phyloP scores from a whole-genome alignment of 1,139 yeast species.

The Saccharomycopsis hybrid region DNA sequence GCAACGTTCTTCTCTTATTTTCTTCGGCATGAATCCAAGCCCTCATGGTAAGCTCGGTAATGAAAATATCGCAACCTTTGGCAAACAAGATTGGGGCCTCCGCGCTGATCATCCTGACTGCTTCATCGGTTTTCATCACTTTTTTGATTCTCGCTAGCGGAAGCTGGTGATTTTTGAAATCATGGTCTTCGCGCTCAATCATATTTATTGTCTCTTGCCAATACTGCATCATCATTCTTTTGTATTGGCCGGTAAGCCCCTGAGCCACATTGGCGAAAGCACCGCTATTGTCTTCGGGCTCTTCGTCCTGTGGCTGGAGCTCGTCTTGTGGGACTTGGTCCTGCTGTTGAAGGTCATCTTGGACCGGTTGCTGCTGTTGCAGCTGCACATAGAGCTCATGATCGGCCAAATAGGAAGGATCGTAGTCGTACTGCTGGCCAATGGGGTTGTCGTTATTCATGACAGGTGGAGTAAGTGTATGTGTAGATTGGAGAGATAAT shows the following conservation, averaged over 20 bases:
- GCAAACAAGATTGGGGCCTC: slow-evolving; percentile 97
- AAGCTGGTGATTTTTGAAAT: slow-evolving; percentile 87
- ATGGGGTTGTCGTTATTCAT: no score
- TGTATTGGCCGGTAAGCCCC: slow-evolving; percentile 76
- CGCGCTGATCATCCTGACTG: slow-evolving; percentile 94
- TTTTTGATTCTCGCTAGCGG: slow-evolving; percentile 89
- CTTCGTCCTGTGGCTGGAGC: no score
- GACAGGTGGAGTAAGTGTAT: no score
- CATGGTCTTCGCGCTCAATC: slow-evolving; percentile 85
- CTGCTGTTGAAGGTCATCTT: no score
- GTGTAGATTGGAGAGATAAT: no score
- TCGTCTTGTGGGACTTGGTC: no score
- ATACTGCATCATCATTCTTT: slow-evolving; percentile 86
- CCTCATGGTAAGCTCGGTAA: slow-evolving; percentile 93
- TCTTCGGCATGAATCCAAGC: slow-evolving; percentile 99
- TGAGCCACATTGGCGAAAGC: slow-evolving; percentile 92
- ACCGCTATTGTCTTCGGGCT: slow-evolving; percentile 46
- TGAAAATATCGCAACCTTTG: slow-evolving; percentile 94
- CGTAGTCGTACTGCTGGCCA: slow-evolving; percentile 3
- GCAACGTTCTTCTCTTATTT: slow-evolving; percentile 87
- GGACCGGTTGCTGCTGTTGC: slow-evolving; percentile 2
- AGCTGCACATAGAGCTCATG: slow-evolving; percentile 1
- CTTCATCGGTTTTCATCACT: slow-evolving; percentile 97
- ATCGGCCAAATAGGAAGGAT: background rate
- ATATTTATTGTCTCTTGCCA: slow-evolving; percentile 95